A percentile compares a stretch with the other conserved stretches of the same genome.
Evolutionary conservation across 1,284 basidiomycete genomes (phyloP).

Genomic region (Gomphus sp.): DNA sequence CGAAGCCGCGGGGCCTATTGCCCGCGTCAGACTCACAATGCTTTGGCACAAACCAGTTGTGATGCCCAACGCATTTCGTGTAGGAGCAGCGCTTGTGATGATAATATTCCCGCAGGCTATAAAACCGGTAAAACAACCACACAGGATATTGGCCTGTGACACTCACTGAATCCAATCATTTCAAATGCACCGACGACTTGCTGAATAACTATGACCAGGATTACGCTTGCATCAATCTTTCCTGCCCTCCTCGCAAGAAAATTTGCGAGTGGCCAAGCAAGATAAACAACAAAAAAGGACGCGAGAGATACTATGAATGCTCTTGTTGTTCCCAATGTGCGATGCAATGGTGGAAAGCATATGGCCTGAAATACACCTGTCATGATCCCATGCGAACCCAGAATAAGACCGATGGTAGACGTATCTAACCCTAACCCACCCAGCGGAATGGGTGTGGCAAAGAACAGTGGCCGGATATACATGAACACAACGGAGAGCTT

Average conservation of each 20-base stretch:
- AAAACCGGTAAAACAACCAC: not conserved
- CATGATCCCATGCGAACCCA: conserved; percentile 46
- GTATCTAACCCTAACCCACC: conserved; percentile 53
- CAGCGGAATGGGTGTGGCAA: conserved; percentile 50
- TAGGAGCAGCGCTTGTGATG: not conserved
- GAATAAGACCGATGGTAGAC: conserved; percentile 45
- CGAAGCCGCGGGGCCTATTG: not conserved
- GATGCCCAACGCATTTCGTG: not conserved
- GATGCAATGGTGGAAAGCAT: conserved; percentile 45
- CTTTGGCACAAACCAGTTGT: not conserved
- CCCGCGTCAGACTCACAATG: not conserved
- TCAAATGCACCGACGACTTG: not conserved
- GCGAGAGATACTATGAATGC: not conserved
- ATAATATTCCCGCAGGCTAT: not conserved
- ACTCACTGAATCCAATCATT: not conserved
- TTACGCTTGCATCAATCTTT: not conserved
- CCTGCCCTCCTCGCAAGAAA: conserved; percentile 28
- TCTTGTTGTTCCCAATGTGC: conserved; percentile 36
- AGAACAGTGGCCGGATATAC: conserved; percentile 57
- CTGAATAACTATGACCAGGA: not conserved
- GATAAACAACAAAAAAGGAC: conserved; percentile 20
- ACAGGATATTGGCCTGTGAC: not conserved
- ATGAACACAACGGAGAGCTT: conserved; percentile 57
- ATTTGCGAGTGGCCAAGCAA: conserved; percentile 26
- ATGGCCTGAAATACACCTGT: conserved; percentile 52